Evolutionary conservation across 1,139 yeast species (phyloP).

Genomic region (Kodamaea suecica): DNA sequence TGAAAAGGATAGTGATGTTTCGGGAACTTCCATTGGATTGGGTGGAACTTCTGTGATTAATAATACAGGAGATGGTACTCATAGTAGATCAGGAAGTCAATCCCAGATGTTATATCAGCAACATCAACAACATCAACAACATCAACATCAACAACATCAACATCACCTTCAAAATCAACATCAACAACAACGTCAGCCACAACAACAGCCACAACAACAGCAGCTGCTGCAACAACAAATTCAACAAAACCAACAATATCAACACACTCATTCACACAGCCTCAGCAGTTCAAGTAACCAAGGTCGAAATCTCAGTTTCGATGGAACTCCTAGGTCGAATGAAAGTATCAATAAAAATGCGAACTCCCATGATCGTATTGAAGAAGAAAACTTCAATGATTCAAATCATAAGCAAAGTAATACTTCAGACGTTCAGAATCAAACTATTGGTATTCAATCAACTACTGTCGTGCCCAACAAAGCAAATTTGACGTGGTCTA

Average conservation of each 20-base stretch:
- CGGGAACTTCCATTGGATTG: too few relatives aligned
- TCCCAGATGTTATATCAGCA: not conserved
- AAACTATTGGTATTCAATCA: constrained; percentile 49
- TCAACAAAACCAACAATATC: not conserved
- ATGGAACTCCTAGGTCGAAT: too few relatives aligned
- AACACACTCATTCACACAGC: not conserved
- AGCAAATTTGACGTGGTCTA: constrained; percentile 78
- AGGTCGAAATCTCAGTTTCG: not conserved
- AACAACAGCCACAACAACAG: too few relatives aligned
- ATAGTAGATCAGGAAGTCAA: not conserved
- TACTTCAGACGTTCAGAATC: constrained; percentile 21
- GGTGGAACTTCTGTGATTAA: not conserved
- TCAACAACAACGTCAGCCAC: too few relatives aligned
- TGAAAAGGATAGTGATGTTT: too few relatives aligned
- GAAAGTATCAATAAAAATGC: too few relatives aligned
- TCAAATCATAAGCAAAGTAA: constrained; percentile 1
- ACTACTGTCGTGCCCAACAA: constrained; percentile 72
- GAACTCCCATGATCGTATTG: too few relatives aligned
- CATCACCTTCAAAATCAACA: too few relatives aligned
- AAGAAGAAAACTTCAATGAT: too few relatives aligned
- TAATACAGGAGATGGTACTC: not conserved
- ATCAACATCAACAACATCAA: not conserved
- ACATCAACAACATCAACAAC: not conserved
- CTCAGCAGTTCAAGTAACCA: not conserved
- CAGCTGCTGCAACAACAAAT: not conserved